Evolutionary conservation across 208 protist species (phyloP).

Genomic region (Kentomonas sorsogonicus): DNA sequence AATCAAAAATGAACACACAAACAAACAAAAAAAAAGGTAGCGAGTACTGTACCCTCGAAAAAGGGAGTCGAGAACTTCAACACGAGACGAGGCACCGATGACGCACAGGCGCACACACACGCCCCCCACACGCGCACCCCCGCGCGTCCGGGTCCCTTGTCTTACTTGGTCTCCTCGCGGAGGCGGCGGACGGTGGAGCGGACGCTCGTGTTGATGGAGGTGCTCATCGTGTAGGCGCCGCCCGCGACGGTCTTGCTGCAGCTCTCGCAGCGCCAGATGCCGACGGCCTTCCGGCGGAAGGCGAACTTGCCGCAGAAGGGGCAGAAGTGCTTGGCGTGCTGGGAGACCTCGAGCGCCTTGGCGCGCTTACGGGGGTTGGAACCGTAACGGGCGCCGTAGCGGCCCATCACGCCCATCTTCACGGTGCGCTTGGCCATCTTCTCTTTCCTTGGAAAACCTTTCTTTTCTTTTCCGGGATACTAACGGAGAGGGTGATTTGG

Average conservation of each 20-base stretch:
- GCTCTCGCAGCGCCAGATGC: slow-evolving; percentile 98
- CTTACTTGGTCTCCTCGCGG: slow-evolving; percentile 92
- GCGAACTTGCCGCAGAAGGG: slow-evolving; percentile 98
- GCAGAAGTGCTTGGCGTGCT: slow-evolving; percentile 98
- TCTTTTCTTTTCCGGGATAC: no score
- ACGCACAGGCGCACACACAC: no score
- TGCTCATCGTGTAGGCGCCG: slow-evolving; percentile 96
- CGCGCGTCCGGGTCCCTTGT: no score
- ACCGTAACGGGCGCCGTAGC: slow-evolving; percentile 99
- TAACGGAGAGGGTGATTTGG: no score
- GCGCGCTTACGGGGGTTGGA: slow-evolving; percentile 98
- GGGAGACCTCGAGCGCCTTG: slow-evolving; percentile 98
- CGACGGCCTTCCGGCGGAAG: slow-evolving; percentile 95
- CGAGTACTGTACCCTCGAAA: background rate
- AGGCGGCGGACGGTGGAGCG: slow-evolving; percentile 97
- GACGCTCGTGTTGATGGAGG: slow-evolving; percentile 95
- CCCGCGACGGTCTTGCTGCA: slow-evolving; percentile 97
- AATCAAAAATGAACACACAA: slow-evolving; percentile 7
- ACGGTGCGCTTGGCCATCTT: slow-evolving; percentile 97
- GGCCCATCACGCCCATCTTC: slow-evolving; percentile 99
- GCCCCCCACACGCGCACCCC: no score
- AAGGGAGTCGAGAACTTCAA: no score
- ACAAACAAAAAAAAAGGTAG: slow-evolving; percentile 12
- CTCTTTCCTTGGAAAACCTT: background rate
- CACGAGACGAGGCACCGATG: no score